Conservation (phyloP, 345 rosid genomes). For the Gossypioides kirkii region DNA sequence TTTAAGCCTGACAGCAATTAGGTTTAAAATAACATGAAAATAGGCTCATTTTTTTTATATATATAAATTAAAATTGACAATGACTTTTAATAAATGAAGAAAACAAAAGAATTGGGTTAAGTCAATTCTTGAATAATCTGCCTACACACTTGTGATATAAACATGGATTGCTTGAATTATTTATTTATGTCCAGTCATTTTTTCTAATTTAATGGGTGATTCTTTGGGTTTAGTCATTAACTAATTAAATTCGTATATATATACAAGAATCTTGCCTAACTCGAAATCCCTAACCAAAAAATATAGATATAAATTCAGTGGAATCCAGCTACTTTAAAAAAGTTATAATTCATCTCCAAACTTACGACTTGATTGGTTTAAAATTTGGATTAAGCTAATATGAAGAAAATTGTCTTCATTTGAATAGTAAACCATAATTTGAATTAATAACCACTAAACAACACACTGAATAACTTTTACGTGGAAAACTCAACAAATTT, state of each 20-base stretch:
- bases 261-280: not conserved
- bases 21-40: no score
- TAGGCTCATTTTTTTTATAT: no score
- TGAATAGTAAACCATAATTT: no score
- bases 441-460: not conserved
- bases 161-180: not conserved
- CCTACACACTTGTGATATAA: not conserved
- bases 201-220: not conserved
- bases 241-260: not conserved
- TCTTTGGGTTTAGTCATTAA: constrained; percentile 23
- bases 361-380: not conserved
- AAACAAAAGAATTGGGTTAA: not conserved
- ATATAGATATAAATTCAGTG: no score
- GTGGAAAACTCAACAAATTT: constrained; percentile 4
- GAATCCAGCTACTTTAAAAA: not conserved
- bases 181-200: not conserved
- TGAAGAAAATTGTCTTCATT: not conserved
- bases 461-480: not conserved
- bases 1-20: no score
- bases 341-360: not conserved
- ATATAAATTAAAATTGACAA: constrained; percentile 19
- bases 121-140: constrained; percentile 28
- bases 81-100: not conserved
- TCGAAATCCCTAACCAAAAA: constrained; percentile 12
- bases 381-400: no score